Evolutionary conservation across 345 rosid species (phyloP).

Genomic region (thale cress (Arabidopsis thaliana)): TAIR10.1 NC_003075.7:14232501-14233000

Average conservation of each 20-base stretch:
- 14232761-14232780: not conserved
- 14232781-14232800: not conserved
- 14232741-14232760: slow-evolving; percentile 2
- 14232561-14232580: not conserved
- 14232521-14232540: slow-evolving; percentile 76
- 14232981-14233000: slow-evolving; percentile 95
- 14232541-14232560: slow-evolving; percentile 62
- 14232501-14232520: slow-evolving; percentile 81
- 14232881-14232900: slow-evolving; percentile 26
- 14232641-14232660: slow-evolving; percentile 97
- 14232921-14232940: slow-evolving; percentile 76
- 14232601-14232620: not conserved
- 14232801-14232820: slow-evolving; percentile 9
- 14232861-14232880: slow-evolving; percentile 1
- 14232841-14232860: slow-evolving; percentile 5
- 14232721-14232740: slow-evolving; percentile 6
- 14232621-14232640: slow-evolving; percentile 62
- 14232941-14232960: slow-evolving; percentile 96
- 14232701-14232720: slow-evolving; percentile 17
- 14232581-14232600: not conserved
- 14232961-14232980: slow-evolving; percentile 86
- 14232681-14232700: slow-evolving; percentile 68
- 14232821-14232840: not conserved
- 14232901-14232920: slow-evolving; percentile 88
- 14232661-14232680: slow-evolving; percentile 97